Base-by-base conservation (phyloP, 495 filamentous ascomycete species). In the Aspergillus panamensis region DNA sequence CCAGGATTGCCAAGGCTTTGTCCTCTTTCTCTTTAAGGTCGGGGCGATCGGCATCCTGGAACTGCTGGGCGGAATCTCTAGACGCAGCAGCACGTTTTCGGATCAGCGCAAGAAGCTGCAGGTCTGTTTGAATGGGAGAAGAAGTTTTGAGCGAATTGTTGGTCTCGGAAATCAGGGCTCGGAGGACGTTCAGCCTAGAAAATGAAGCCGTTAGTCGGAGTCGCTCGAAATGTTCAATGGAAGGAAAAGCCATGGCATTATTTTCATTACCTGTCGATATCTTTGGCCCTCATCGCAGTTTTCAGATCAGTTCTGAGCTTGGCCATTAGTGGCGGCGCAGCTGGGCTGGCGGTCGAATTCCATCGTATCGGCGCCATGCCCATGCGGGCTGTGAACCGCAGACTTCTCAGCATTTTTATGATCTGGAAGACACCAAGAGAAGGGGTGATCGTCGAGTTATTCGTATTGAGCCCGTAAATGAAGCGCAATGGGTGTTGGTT, bases 81-180 rank as follows among this genome's bases (percentile, higher is more conserved):
- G 79, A 67, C 3, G 73, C 75, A 16, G 77, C 66, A 6, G 74
- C 66, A 47, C 80, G 79, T 68, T 84, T 86, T 6, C 75, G 72
- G 43, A 88, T 79, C 9, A 87, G 68, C 1, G 80, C 73, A n/a
- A 86, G 65, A 10, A 87, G 73, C 51, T 84, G 77, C 25, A 80
- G 69, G 63, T 87, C 83, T 29, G 79, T 82, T 48, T 76, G 71
- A 29, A 86, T 81, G 8, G 83, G 84, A 12, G 72, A 77, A 19
- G 77, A 60, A 16, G 84, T 80, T 70, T 87, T 88, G 44, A 80
- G 77, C 9, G 81, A 73, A 59, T 85, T 86, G 56, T 84, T 87
- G 54, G 82, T 80, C 57, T 86, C 83, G 48, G 85, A 79, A 42
- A 87, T 77, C 51, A 87, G 55, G 39, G 78, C 72, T 44, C 84